phyloP scores from a whole-genome alignment of 2,329 filamentous ascomycete genomes.

The Teratosphaeria gauchensis region DNA sequence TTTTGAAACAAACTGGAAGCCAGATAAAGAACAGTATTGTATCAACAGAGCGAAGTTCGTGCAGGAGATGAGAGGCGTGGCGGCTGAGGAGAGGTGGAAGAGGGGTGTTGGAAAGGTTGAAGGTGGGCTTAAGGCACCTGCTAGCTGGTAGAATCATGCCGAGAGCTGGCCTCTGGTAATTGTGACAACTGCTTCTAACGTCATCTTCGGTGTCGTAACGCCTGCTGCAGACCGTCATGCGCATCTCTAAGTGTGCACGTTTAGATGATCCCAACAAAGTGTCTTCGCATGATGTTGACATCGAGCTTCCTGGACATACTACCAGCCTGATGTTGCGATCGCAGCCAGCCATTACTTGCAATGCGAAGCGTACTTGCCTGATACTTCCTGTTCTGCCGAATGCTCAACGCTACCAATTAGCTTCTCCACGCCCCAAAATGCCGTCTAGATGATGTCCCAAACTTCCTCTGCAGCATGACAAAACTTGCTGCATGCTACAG shows the following conservation, averaged over 20 bases:
- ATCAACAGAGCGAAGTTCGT: conserved; percentile 10
- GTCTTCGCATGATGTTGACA: conserved; percentile 10
- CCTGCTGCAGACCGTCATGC: not conserved
- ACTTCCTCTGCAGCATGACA: conserved; percentile 95
- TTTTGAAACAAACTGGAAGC: conserved; percentile 13
- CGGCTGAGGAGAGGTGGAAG: not conserved
- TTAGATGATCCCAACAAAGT: not conserved
- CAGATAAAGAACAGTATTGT: conserved; percentile 18
- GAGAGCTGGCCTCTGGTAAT: not conserved
- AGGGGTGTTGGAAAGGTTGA: not conserved
- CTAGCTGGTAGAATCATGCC: not conserved
- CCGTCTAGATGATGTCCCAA: conserved; percentile 75
- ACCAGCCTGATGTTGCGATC: conserved; percentile 18
- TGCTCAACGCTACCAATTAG: not conserved
- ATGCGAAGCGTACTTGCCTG: conserved; percentile 13
- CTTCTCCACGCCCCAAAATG: not conserved
- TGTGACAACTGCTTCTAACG: not conserved
- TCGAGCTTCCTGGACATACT: conserved; percentile 1
- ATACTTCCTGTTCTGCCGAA: not conserved
- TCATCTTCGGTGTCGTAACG: not conserved
- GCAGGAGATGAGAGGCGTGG: conserved; percentile 8
- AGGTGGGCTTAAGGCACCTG: not conserved
- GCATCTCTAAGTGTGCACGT: not conserved
- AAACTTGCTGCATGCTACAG: conserved; percentile 98
- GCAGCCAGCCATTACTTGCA: conserved; percentile 4